A percentile compares a stretch with the other conserved stretches of the same genome.
These are phyloP conservation scores for Aspergillus versicolor DNA, from an alignment of 2,329 filamentous ascomycete genomes.

Conservation along the genomic window DNA sequence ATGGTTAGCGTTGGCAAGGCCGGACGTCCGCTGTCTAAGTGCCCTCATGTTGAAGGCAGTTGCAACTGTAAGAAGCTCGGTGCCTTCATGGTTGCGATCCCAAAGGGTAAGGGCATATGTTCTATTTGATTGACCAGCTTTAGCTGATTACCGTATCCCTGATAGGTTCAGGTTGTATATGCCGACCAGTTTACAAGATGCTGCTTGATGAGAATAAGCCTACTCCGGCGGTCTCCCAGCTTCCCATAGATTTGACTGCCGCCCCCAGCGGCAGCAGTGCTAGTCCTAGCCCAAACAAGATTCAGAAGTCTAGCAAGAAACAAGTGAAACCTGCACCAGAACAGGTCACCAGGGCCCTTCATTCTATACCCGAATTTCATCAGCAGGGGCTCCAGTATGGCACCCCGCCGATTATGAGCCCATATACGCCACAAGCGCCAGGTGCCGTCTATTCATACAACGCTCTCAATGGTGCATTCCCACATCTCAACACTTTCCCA, in stretches of 20 bases:
- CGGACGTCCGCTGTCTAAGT: constrained; percentile 48
- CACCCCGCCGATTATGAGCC: constrained; percentile 3
- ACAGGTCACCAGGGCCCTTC: constrained; percentile 34
- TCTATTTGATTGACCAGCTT: neutral
- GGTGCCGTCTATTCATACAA: neutral
- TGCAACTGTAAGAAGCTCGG: constrained; percentile 44
- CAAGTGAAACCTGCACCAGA: constrained; percentile 36
- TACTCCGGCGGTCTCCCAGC: constrained; percentile 11
- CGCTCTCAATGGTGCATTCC: neutral
- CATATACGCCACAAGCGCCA: constrained; percentile 12
- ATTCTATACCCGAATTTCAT: constrained; percentile 25
- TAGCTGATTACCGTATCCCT: constrained; percentile 11
- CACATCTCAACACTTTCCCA: neutral
- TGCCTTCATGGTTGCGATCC: constrained; percentile 47
- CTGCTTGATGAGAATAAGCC: constrained; percentile 26
- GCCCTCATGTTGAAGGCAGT: constrained; percentile 45
- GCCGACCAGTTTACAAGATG: constrained; percentile 43
- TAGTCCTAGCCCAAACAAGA: constrained; percentile 28
- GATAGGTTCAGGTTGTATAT: constrained; percentile 41
- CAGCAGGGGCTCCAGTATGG: constrained; percentile 24
- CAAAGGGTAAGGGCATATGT: constrained; percentile 35
- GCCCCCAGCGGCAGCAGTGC: constrained; percentile 18
- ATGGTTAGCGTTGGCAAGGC: constrained; percentile 53
- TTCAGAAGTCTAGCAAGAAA: constrained; percentile 36
- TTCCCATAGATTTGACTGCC: constrained; percentile 7